These are phyloP conservation scores for Aspergillus sclerotialis DNA, from an alignment of 2,329 filamentous ascomycete species.

Conservation along the genomic window DNA sequence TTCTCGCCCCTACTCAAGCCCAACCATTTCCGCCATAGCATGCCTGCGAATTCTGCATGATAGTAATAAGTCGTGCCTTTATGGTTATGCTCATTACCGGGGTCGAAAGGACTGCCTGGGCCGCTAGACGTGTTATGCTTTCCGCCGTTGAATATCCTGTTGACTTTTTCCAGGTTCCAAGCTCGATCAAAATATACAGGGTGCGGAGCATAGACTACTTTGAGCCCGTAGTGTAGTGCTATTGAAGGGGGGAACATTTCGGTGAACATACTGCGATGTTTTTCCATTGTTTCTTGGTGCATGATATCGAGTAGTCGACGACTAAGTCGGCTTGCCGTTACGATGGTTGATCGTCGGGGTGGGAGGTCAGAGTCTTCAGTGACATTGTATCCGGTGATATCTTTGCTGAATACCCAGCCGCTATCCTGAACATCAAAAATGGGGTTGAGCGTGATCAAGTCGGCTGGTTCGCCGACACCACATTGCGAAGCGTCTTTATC, in stretches of 20 bases:
- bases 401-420: conserved; percentile 52
- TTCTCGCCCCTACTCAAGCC: no score
- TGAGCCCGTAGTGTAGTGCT: conserved; percentile 69
- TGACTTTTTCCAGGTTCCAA: no score
- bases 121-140: no score
- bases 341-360: conserved; percentile 70
- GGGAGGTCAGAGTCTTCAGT: no score
- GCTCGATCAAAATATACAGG: conserved; percentile 78
- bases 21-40: no score
- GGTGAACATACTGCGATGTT: conserved; percentile 69
- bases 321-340: conserved; percentile 68
- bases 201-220: conserved; percentile 71
- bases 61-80: no score
- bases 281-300: conserved; percentile 73
- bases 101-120: no score
- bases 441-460: conserved; percentile 68
- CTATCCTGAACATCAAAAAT: conserved; percentile 69
- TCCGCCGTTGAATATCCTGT: no score
- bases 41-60: no score
- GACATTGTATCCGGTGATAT: conserved; percentile 36
- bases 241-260: conserved; percentile 74
- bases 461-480: conserved; percentile 70
- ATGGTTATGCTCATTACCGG: no score
- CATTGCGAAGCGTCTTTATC: conserved; percentile 67
- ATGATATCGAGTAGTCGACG: conserved; percentile 66